Base-by-base conservation (phyloP, 352 stramenopile species). In the Globisporangium alternatum region DNA sequence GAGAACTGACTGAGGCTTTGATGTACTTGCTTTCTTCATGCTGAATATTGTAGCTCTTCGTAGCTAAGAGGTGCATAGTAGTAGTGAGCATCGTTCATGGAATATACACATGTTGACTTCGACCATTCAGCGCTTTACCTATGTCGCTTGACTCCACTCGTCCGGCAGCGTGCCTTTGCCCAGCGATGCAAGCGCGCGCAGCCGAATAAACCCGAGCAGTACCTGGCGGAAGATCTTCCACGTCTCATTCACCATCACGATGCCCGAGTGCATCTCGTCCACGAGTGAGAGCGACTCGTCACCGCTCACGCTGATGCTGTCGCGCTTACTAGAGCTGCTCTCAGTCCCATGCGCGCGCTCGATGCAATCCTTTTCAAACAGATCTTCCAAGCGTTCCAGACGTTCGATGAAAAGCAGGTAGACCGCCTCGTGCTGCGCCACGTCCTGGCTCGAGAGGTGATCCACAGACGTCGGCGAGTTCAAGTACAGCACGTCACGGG, bases 191-290 rank as follows among this genome's bases (percentile, higher is more conserved):
- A 83, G 59, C 1, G 77, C 60, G 6, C 83, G 83, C 25, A 91
- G 63, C 19, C 76, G 72, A 15, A 79, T 74, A 44, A 89, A 90
- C n/a, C 73, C 78, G 0, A 85, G 71, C 49, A 92, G 70, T 44
- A 91, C 74, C 59, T 90, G 83, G 0, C 81, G 83, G n/a, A 94
- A 85, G 33, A 81, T 76, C 48, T 83, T 89, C 83, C 83, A 91
- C 51, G 77, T 83, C 68, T 90, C 83, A 47, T 88, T 81, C 33
- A 90, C 80, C 45, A 79, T 19, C 22, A 73, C 30, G 4, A 58
- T 60, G 60, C 60, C 68, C 8, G 69, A 52, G 39, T 84, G 69
- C 1, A 74, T 60, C 17, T 84, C 69, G 19, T 90, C 70, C 21
- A 74, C 69, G 12, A 86, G 60, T 13, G 67, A 56, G 31, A 76